These are phyloP conservation scores for Fusarium udum DNA, from an alignment of 2,329 filamentous ascomycete species.

Conservation along the genomic window DNA sequence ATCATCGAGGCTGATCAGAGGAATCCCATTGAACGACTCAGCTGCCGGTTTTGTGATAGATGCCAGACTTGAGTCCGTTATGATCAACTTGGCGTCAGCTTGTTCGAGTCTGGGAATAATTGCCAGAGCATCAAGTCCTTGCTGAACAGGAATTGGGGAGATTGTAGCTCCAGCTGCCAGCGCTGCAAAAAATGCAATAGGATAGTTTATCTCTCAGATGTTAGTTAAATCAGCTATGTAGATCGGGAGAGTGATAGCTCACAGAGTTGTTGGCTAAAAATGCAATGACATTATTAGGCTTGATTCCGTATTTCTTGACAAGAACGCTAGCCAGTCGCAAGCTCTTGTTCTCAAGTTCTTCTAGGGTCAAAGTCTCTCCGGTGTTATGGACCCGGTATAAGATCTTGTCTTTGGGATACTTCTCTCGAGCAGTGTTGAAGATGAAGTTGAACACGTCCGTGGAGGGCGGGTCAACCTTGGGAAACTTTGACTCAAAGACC, in stretches of 20 bases:
- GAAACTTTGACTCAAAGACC: background rate
- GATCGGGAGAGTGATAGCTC: background rate
- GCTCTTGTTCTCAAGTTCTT: background rate
- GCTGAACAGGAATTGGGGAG: background rate
- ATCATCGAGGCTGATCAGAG: background rate
- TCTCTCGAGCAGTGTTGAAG: background rate
- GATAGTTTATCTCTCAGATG: background rate
- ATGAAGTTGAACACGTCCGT: background rate
- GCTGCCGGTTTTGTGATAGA: background rate
- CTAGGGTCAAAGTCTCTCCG: background rate
- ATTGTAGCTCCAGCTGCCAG: background rate
- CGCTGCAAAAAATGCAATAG: background rate
- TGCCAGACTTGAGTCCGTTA: background rate
- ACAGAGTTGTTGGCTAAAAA: background rate
- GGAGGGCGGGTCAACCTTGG: background rate
- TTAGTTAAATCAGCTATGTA: background rate
- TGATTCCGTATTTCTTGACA: background rate
- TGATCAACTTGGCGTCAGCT: background rate
- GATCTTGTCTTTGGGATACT: background rate
- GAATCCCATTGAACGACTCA: background rate
- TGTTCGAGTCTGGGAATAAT: background rate
- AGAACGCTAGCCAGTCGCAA: background rate
- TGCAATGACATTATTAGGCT: background rate
- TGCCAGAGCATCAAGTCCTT: background rate
- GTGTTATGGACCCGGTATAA: background rate